These are phyloP conservation scores for Septoria petroselini DNA, from an alignment of 2,329 filamentous ascomycete species.

Conservation along the genomic window DNA sequence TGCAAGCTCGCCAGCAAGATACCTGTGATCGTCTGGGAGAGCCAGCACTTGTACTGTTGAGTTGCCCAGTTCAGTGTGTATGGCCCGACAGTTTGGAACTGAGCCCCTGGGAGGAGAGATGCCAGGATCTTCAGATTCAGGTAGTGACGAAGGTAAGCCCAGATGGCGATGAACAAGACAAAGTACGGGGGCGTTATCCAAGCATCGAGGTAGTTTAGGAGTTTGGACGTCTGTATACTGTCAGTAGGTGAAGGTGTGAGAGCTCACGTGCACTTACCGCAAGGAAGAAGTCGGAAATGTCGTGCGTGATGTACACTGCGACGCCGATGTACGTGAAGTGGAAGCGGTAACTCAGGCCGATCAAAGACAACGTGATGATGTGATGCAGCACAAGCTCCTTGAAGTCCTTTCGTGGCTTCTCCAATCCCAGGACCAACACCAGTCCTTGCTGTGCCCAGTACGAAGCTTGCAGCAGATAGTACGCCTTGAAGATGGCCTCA, in stretches of 20 bases:
- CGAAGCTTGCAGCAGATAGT: constrained; percentile 89
- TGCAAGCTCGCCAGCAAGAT: constrained; percentile 65
- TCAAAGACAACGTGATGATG: constrained; percentile 80
- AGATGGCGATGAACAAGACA: constrained; percentile 72
- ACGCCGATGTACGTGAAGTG: constrained; percentile 95
- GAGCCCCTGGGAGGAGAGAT: constrained; percentile 62
- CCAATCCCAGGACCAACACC: constrained; percentile 78
- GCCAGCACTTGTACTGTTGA: constrained; percentile 71
- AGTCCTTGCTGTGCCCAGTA: constrained; percentile 97
- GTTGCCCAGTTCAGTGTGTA: constrained; percentile 74
- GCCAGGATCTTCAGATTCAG: constrained; percentile 74
- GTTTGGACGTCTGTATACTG: constrained; percentile 70
- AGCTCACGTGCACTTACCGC: constrained; percentile 59
- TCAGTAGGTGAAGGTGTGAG: background rate
- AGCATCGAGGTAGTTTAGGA: constrained; percentile 84
- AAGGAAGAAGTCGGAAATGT: constrained; percentile 93
- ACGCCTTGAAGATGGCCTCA: constrained; percentile 82
- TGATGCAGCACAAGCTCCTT: constrained; percentile 90
- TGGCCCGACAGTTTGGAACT: constrained; percentile 71
- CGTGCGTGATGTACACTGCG: constrained; percentile 90
- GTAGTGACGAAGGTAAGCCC: constrained; percentile 88
- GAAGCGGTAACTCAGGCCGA: constrained; percentile 85
- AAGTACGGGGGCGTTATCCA: constrained; percentile 80
- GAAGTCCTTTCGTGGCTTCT: constrained; percentile 93
- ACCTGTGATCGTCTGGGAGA: constrained; percentile 67